phyloP scores from a whole-genome alignment of 768 basidiomycete genomes.

The Filobasidium wieringae region DNA sequence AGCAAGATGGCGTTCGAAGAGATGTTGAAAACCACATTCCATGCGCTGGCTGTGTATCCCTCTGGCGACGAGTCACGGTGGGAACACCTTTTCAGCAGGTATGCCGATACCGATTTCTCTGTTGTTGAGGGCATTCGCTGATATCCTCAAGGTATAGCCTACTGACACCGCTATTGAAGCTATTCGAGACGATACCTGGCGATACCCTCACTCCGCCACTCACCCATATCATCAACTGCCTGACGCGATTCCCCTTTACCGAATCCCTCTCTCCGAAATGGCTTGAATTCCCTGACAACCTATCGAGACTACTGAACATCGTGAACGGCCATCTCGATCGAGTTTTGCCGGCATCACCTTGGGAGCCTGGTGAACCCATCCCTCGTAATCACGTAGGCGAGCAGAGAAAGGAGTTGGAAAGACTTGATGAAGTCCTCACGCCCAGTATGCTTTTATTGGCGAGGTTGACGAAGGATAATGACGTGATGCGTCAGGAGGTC shows the following conservation, averaged over 20 bases:
- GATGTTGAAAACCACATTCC: slow-evolving; percentile 71
- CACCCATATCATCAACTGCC: slow-evolving; percentile 66
- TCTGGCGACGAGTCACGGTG: slow-evolving; percentile 43
- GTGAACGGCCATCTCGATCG: slow-evolving; percentile 19
- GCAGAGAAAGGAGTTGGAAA: background rate
- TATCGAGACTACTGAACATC: slow-evolving; percentile 15
- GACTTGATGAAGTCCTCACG: slow-evolving; percentile 19
- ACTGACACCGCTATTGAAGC: slow-evolving; percentile 57
- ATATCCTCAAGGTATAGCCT: slow-evolving; percentile 44
- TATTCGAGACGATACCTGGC: slow-evolving; percentile 56
- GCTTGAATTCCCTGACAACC: background rate
- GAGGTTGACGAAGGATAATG: slow-evolving; percentile 56
- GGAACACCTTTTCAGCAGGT: slow-evolving; percentile 63
- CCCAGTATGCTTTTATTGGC: slow-evolving; percentile 41
- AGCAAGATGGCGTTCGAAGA: slow-evolving; percentile 61
- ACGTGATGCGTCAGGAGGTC: slow-evolving; percentile 48
- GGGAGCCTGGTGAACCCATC: slow-evolving; percentile 6
- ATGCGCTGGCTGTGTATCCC: slow-evolving; percentile 68
- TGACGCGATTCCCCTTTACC: slow-evolving; percentile 56
- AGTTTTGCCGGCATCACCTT: slow-evolving; percentile 18
- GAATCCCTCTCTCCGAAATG: slow-evolving; percentile 4
- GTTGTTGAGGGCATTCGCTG: background rate
- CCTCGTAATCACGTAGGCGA: background rate
- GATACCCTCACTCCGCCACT: slow-evolving; percentile 58
- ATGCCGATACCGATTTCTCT: slow-evolving; percentile 27